phyloP scores from a whole-genome alignment of 805 yeast genomes.

The Wickerhamomyces hampshirensis region DNA sequence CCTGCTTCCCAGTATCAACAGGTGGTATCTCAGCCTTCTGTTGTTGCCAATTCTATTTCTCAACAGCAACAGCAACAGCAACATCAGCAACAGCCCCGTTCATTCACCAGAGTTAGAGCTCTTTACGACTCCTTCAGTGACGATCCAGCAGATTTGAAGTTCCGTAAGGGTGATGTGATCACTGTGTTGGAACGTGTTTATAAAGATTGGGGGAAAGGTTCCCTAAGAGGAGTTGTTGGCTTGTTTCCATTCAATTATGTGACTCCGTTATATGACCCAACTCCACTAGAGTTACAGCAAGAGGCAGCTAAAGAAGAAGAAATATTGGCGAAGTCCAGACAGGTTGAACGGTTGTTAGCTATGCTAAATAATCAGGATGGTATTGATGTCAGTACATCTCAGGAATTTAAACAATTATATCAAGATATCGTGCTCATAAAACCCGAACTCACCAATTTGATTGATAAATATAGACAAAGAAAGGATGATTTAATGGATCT shows the following conservation, averaged over 20 bases:
- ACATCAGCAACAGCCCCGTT: constrained; percentile 17
- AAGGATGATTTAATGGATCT: constrained; percentile 73
- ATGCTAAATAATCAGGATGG: constrained; percentile 37
- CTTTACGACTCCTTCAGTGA: constrained; percentile 72
- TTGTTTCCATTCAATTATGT: constrained; percentile 93
- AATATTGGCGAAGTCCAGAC: constrained; percentile 48
- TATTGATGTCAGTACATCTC: constrained; percentile 41
- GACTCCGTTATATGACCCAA: constrained; percentile 63
- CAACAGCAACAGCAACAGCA: constrained; percentile 10
- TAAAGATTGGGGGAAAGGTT: constrained; percentile 95
- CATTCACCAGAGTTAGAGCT: constrained; percentile 71
- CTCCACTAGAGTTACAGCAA: constrained; percentile 50
- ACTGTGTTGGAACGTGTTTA: constrained; percentile 84
- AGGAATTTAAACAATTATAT: constrained; percentile 69
- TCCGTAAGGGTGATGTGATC: constrained; percentile 82
- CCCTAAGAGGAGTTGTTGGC: constrained; percentile 74
- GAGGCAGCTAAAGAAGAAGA: constrained; percentile 47
- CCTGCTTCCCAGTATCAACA: constrained; percentile 17
- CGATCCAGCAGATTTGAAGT: constrained; percentile 85
- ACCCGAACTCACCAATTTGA: constrained; percentile 64
- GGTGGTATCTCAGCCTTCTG: constrained; percentile 14
- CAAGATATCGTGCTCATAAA: constrained; percentile 69
- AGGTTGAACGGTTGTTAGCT: constrained; percentile 67
- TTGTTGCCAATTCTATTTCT: too few species aligned
- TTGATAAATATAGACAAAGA: constrained; percentile 73